A percentile compares a stretch with the other conserved stretches of the same genome.
Evolutionary conservation across 306 rosid genomes (phyloP).

Genomic region (Canavalia ensiformis): DNA sequence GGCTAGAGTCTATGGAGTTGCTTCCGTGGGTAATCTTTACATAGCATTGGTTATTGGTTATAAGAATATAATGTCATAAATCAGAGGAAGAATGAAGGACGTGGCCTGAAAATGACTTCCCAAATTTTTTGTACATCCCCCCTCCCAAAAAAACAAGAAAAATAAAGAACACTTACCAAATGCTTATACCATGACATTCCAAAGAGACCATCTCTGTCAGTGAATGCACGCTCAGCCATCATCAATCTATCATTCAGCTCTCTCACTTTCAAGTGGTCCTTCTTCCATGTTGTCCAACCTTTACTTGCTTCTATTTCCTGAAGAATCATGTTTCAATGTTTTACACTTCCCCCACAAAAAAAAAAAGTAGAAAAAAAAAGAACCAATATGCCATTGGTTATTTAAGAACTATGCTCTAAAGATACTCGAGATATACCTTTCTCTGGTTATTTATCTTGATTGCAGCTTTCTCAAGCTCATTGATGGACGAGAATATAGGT

Average conservation of each 20-base stretch:
- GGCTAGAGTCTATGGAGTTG: neutral
- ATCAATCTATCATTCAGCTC: constrained; percentile 75
- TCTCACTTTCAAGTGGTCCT: constrained; percentile 57
- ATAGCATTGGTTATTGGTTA: neutral
- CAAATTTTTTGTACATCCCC: neutral
- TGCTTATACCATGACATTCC: constrained; percentile 79
- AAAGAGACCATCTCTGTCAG: constrained; percentile 74
- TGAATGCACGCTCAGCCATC: constrained; percentile 84
- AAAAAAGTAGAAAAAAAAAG: neutral
- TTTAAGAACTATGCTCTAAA: neutral
- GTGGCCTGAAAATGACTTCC: neutral
- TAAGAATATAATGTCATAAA: no score
- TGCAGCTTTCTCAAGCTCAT: constrained; percentile 68
- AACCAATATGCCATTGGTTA: neutral
- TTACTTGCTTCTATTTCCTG: constrained; percentile 62
- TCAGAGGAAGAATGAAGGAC: neutral
- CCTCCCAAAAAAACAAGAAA: neutral
- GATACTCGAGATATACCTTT: constrained; percentile 55
- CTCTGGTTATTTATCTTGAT: constrained; percentile 55
- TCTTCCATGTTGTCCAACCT: constrained; percentile 62
- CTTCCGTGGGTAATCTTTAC: neutral
- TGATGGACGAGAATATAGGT: constrained; percentile 66
- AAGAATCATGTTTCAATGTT: constrained; percentile 31
- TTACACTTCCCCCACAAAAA: neutral
- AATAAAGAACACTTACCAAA: constrained; percentile 53